Evolutionary conservation across 768 basidiomycete genomes (phyloP), one percentile per base, ranked within the genome.

Genomic region (Multifurca ochricompacta): DNA sequence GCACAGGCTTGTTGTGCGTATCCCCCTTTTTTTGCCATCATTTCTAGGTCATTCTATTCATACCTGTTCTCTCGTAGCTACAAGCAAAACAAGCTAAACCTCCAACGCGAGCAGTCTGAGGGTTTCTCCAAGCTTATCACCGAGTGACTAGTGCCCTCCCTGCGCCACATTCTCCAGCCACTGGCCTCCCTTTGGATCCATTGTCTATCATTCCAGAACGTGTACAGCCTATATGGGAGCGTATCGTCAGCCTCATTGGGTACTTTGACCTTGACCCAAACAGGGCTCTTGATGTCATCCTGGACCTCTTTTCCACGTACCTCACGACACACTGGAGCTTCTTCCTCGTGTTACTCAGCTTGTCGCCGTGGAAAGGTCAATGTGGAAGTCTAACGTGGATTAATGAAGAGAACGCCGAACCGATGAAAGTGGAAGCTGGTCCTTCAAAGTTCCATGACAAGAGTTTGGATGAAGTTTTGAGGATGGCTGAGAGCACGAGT

Each of bases 21-120:
- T 31, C 7, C 41, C 43, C 25, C 32, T 23, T 23, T 31, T 13
- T 16, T 41, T 30, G n/a, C 3, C 35, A 8, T 32, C 36, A 40
- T 28, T 8, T 43, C 34, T 48, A 53, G 48, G 35, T 54, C 21
- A 40, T 57, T 21, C 23, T 30, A 23, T 23, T 28, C 18, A 51
- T 40, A n/a, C 3, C 13, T 11, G 2, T 37, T 16, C 4, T 19
- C 11, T 16, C 49, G n/a, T 65, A 94, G 91, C 67, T 95, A 93
- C 74, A 93, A 92, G 69, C 95, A 99, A 69, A 92, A 92, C 72
- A 99, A 98, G 70, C 95, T 94, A 75, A 99, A 98, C 66, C 79
- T 99, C 35, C 79, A 97, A 14, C 86, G 96, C 34, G 96, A 99
- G 71, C 91, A 96, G 63, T 93, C 93, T 1, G 95, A 98, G 72